Evolutionary conservation across 331 rosid species (phyloP).

Genomic region (Quercus phellos): DNA sequence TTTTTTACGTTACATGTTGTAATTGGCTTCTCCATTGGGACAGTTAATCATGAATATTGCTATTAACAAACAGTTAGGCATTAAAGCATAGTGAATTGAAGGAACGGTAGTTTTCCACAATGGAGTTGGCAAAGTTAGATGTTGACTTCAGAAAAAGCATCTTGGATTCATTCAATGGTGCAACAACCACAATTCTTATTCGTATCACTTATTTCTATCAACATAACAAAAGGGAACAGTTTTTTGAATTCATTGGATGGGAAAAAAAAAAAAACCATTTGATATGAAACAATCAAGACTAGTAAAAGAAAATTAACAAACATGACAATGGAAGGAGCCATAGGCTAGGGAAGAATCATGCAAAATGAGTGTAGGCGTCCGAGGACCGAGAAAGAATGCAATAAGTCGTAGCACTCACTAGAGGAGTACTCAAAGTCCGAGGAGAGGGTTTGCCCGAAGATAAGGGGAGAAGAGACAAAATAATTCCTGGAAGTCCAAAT

Average conservation of each 20-base stretch:
- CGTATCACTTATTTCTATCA: background rate
- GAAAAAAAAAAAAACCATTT: background rate
- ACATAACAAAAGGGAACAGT: background rate
- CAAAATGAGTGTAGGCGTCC: no score
- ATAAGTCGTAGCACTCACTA: no score
- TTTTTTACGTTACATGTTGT: no score
- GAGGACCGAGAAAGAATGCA: no score
- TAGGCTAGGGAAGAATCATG: no score
- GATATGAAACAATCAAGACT: background rate
- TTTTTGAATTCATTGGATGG: background rate
- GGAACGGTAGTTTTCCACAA: background rate
- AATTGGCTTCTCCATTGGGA: no score
- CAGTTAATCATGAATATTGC: background rate
- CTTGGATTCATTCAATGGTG: constrained; percentile 7
- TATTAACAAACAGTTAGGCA: background rate
- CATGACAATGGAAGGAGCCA: no score
- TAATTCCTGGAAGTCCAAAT: no score
- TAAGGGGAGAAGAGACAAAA: no score
- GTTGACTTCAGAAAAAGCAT: constrained; percentile 13
- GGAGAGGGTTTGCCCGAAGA: no score
- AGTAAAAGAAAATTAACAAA: background rate
- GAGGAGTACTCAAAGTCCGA: no score
- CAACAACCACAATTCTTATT: background rate
- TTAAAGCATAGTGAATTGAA: background rate
- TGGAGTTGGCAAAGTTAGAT: constrained; percentile 10